Evolutionary conservation across 2,329 filamentous ascomycete species (phyloP).

Genomic region (Pseudopithomyces maydicus): DNA sequence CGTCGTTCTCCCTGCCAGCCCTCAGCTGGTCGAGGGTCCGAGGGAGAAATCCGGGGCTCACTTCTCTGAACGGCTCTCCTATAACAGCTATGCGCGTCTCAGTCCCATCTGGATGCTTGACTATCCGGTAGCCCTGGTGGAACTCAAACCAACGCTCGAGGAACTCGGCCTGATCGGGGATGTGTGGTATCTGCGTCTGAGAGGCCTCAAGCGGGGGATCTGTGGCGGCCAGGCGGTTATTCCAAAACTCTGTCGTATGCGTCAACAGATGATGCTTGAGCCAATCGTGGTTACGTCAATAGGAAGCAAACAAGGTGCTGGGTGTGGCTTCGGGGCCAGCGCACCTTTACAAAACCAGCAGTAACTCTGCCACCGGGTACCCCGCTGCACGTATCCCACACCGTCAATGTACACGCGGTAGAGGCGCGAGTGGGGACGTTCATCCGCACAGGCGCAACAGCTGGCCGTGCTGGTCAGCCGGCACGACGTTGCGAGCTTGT

Average conservation of each 20-base stretch:
- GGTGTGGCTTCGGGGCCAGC: neutral
- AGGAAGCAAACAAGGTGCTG: neutral
- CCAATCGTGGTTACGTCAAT: neutral
- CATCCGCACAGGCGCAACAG: slow-evolving; percentile 50
- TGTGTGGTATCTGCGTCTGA: slow-evolving; percentile 53
- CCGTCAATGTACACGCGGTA: slow-evolving; percentile 57
- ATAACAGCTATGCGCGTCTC: slow-evolving; percentile 52
- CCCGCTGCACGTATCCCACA: slow-evolving; percentile 55
- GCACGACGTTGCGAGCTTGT: slow-evolving; percentile 51
- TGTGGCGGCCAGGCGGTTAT: slow-evolving; percentile 49
- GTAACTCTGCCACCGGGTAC: slow-evolving; percentile 56
- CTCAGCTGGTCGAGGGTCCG: slow-evolving; percentile 53
- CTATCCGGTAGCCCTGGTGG: slow-evolving; percentile 52
- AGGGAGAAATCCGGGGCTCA: slow-evolving; percentile 53
- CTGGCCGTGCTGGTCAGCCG: slow-evolving; percentile 46
- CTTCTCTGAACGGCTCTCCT: slow-evolving; percentile 54
- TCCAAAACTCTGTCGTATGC: slow-evolving; percentile 51
- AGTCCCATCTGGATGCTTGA: slow-evolving; percentile 47
- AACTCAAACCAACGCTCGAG: slow-evolving; percentile 56
- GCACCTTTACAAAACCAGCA: slow-evolving; percentile 57
- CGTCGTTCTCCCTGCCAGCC: slow-evolving; percentile 33
- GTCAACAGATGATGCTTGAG: slow-evolving; percentile 13
- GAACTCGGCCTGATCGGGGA: slow-evolving; percentile 54
- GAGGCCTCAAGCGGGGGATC: slow-evolving; percentile 47
- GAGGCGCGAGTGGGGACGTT: slow-evolving; percentile 47